Percentiles rank a stretch among this genome's conserved stretches.
These are phyloP conservation scores for Blastobotrys robertii DNA, from an alignment of 805 yeast species.

Conservation along the genomic window DNA sequence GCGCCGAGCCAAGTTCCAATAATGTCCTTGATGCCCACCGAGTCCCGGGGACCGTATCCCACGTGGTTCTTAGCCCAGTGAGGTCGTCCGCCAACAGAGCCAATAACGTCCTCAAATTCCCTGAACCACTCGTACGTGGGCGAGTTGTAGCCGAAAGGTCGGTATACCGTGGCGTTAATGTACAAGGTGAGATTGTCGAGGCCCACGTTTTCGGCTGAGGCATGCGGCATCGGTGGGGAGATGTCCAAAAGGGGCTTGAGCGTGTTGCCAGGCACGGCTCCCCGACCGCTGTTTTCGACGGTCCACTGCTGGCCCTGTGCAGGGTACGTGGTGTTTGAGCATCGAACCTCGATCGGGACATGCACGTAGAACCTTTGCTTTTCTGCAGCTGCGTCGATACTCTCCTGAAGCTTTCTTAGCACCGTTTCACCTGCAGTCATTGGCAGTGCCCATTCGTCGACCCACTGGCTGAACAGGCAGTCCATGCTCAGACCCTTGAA, in stretches of 20 bases:
- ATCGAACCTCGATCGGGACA: slow-evolving; percentile 91
- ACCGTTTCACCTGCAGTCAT: slow-evolving; percentile 66
- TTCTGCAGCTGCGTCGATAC: slow-evolving; percentile 55
- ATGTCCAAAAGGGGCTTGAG: slow-evolving; percentile 73
- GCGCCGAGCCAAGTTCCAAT: slow-evolving; percentile 76
- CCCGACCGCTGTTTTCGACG: slow-evolving; percentile 27
- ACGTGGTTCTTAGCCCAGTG: slow-evolving; percentile 98
- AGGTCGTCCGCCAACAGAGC: slow-evolving; percentile 80
- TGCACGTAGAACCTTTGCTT: slow-evolving; percentile 70
- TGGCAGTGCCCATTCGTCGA: slow-evolving; percentile 97
- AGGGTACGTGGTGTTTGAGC: slow-evolving; percentile 59
- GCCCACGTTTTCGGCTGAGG: slow-evolving; percentile 2
- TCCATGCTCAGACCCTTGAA: slow-evolving; percentile 92
- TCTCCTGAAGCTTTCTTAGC: slow-evolving; percentile 33
- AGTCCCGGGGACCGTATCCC: slow-evolving; percentile 36
- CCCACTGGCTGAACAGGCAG: slow-evolving; percentile 87
- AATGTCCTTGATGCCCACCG: slow-evolving; percentile 37
- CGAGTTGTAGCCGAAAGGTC: slow-evolving; percentile 77
- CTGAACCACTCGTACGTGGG: slow-evolving; percentile 69
- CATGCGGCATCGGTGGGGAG: slow-evolving; percentile 57
- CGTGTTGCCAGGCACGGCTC: slow-evolving; percentile 79
- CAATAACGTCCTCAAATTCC: slow-evolving; percentile 69
- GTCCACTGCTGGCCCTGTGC: slow-evolving; percentile 3
- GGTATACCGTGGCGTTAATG: slow-evolving; percentile 88
- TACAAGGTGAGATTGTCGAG: slow-evolving; percentile 67